Percentiles rank a stretch among this genome's conserved stretches.
phyloP scores from a whole-genome alignment of 805 yeast species.

The Torulaspora maleeae region DNA sequence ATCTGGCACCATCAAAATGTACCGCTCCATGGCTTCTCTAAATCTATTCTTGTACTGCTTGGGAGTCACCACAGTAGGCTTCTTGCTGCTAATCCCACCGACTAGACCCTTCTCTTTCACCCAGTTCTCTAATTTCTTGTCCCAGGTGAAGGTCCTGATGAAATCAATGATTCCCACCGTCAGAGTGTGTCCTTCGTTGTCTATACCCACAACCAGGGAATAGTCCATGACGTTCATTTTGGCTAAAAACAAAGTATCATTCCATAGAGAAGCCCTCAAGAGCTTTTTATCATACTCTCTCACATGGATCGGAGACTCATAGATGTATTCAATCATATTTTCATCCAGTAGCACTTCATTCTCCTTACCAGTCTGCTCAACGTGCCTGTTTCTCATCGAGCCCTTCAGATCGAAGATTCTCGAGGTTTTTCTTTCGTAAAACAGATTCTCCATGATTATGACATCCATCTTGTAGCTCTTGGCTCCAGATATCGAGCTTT shows the following conservation, averaged over 20 bases:
- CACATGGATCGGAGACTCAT: constrained; percentile 92
- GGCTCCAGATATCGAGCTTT: constrained; percentile 63
- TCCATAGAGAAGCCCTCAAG: constrained; percentile 84
- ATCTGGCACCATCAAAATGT: constrained; percentile 91
- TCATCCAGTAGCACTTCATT: constrained; percentile 94
- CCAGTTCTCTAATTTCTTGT: constrained; percentile 96
- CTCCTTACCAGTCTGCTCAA: constrained; percentile 90
- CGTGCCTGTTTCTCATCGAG: constrained; percentile 95
- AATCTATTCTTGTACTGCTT: constrained; percentile 90
- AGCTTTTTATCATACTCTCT: constrained; percentile 85
- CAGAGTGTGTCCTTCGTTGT: constrained; percentile 57
- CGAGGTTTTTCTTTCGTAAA: constrained; percentile 74
- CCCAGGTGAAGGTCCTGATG: constrained; percentile 97
- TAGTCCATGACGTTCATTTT: constrained; percentile 99
- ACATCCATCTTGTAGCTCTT: constrained; percentile 82
- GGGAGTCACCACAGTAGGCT: constrained; percentile 96
- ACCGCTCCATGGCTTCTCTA: constrained; percentile 96
- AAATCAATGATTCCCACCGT: constrained; percentile 94
- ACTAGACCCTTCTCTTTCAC: constrained; percentile 92
- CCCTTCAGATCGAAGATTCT: constrained; percentile 95
- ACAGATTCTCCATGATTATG: constrained; percentile 91
- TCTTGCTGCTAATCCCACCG: constrained; percentile 73
- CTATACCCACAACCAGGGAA: constrained; percentile 90
- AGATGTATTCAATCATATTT: constrained; percentile 96
- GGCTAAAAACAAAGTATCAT: constrained; percentile 87